A percentile compares a stretch with the other conserved stretches of the same genome.
These are phyloP conservation scores for Cucumis melo DNA, from an alignment of 306 rosid genomes.

Conservation along the genomic window DNA sequence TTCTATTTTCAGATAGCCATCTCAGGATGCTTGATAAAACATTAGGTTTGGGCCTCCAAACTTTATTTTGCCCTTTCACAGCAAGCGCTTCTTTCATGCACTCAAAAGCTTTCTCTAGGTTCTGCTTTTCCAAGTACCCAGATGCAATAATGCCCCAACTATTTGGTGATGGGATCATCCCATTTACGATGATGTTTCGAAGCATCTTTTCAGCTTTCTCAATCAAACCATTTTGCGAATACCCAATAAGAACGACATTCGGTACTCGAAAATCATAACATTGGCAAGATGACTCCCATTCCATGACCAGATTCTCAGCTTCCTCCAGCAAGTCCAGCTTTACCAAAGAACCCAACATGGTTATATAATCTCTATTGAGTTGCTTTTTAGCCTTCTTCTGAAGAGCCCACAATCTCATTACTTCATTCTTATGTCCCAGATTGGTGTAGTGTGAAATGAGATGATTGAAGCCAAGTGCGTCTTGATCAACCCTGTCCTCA, in stretches of 20 bases:
- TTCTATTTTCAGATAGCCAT: conserved; percentile 25
- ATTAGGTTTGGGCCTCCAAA: conserved; percentile 48
- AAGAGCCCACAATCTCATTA: conserved; percentile 52
- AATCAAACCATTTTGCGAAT: conserved; percentile 26
- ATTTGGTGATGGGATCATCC: conserved; percentile 55
- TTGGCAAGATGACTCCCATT: conserved; percentile 52
- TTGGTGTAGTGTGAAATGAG: conserved; percentile 40
- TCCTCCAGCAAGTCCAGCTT: conserved; percentile 46
- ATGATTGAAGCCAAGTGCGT: conserved; percentile 36
- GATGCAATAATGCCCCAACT: conserved; percentile 60
- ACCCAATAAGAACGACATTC: conserved; percentile 31
- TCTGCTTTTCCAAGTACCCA: conserved; percentile 38
- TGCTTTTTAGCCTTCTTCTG: conserved; percentile 48
- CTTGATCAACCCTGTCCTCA: conserved; percentile 30
- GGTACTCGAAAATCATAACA: conserved; percentile 53
- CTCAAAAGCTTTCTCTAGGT: conserved; percentile 53
- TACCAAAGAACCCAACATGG: conserved; percentile 46
- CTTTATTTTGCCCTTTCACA: conserved; percentile 21
- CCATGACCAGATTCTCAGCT: conserved; percentile 32
- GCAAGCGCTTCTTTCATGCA: conserved; percentile 46
- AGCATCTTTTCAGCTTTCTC: conserved; percentile 40
- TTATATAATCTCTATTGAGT: conserved; percentile 45
- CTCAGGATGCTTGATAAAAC: conserved; percentile 28
- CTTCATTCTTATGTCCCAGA: conserved; percentile 30
- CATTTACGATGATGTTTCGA: conserved; percentile 19